Conservation (phyloP, 2,329 filamentous ascomycete genomes). For the Phyllosticta paracitricarpa region DNA sequence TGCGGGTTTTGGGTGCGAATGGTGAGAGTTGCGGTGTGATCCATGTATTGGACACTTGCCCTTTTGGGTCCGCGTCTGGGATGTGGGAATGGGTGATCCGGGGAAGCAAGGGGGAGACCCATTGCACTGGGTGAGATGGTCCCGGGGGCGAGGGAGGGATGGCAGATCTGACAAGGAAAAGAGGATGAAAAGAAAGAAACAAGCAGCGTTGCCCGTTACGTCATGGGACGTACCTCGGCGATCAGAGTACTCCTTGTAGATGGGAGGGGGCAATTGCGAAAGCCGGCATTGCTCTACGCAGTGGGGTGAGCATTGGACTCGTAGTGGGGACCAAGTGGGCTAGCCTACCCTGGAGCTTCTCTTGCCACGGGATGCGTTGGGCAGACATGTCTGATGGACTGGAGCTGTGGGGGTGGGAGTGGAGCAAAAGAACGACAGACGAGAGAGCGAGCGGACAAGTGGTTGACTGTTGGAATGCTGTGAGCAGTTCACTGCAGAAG, state of each 20-base stretch:
- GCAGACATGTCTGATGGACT: constrained; percentile 9
- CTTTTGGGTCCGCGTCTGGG: constrained; percentile 3
- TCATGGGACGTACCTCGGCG: constrained; percentile 21
- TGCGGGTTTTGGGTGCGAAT: background rate
- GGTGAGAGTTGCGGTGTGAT: constrained; percentile 1
- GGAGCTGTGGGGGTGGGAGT: background rate
- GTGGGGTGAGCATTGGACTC: constrained; percentile 7
- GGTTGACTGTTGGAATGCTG: background rate
- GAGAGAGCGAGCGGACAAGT: background rate
- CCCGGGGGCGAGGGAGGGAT: background rate
- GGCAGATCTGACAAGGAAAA: background rate
- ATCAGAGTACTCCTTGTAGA: constrained; percentile 27
- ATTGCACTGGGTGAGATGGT: background rate
- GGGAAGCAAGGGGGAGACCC: constrained; percentile 11
- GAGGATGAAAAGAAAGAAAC: background rate
- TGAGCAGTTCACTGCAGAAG: background rate
- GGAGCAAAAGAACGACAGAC: background rate
- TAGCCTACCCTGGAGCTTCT: constrained; percentile 21
- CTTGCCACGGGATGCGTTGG: constrained; percentile 9
- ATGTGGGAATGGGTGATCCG: constrained; percentile 8
- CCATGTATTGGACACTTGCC: constrained; percentile 8
- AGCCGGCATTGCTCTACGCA: constrained; percentile 23
- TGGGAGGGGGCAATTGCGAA: constrained; percentile 18
- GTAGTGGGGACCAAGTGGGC: background rate
- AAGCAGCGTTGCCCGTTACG: background rate